Evolutionary conservation across 108 stramenopile genomes (phyloP), one percentile per base, ranked within the genome.

Genomic region (Cyclotella atomus): DNA sequence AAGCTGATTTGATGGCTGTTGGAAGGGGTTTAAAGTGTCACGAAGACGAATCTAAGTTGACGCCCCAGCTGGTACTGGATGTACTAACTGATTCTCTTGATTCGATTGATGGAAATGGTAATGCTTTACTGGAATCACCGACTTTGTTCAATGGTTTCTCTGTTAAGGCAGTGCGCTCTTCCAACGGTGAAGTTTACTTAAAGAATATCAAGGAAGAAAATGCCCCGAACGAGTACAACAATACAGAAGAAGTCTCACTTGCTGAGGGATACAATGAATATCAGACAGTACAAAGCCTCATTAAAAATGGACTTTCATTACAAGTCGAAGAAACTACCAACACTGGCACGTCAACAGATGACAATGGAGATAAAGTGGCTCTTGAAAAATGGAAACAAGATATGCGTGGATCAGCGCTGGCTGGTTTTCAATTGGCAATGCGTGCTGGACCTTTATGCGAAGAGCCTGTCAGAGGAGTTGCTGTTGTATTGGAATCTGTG

Each of bases 361-460:
- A n/a, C n/a, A n/a, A 61, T 9, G 62, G 67, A 34, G 86, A 89
- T 70, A 55, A 61, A 44, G 75, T 68, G 0, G 92, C 92, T 24
- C 44, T 83, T 20, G 54, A 72, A 61, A 84, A 86, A 35, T 95
- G 94, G 94, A 81, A 72, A 52, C 63, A 79, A 25, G 83, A 94
- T 56, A 85, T 95, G 89, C 70, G 77, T 62, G 89, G 89, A 21
- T 92, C 91, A 2, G 70, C 77, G 9, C 77, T 88, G 57, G 93
- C 91, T 19, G 96, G 94, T 28, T 97, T 95, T 73, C 90, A 93
- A 64, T 65, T 87, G 50, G 90, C 90, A 0, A 74, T 89, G 74
- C 81, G 89, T 5, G 77, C 92, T 9, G 96, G 96, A 29, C 91
- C 93, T 19, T 60, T 97, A 23, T 93, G 92, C 54, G 93, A 95